A percentile compares a stretch with the other conserved stretches of the same genome.
phyloP scores from a whole-genome alignment of 2,329 filamentous ascomycete genomes.

The Hymenoscyphus infarciens region DNA sequence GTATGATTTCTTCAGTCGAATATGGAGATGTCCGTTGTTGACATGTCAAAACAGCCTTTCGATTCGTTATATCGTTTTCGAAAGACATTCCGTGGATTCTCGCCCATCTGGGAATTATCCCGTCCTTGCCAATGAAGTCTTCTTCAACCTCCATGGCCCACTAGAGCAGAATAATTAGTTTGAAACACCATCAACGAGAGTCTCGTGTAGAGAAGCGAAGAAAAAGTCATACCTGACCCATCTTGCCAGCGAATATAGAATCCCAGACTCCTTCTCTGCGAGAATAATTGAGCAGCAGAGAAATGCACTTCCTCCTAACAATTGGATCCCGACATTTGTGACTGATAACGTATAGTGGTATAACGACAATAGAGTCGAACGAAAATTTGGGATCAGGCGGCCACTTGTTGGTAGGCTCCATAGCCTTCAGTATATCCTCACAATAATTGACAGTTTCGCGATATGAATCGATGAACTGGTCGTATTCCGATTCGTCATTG shows the following conservation, averaged over 20 bases:
- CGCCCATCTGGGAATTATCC: slow-evolving; percentile 20
- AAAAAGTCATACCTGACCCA: slow-evolving; percentile 16
- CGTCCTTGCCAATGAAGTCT: slow-evolving; percentile 17
- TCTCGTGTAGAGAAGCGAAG: no score
- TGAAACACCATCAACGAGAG: neutral
- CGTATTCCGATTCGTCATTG: slow-evolving; percentile 21
- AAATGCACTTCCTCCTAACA: slow-evolving; percentile 57
- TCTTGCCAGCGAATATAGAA: slow-evolving; percentile 21
- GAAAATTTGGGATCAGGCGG: slow-evolving; percentile 42
- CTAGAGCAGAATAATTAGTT: neutral
- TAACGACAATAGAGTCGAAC: slow-evolving; percentile 59
- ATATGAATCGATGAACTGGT: slow-evolving; percentile 20
- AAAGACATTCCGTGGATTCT: slow-evolving; percentile 14
- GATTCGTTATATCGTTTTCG: neutral
- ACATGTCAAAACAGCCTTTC: slow-evolving; percentile 7
- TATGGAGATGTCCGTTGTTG: neutral
- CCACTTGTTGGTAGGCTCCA: slow-evolving; percentile 9
- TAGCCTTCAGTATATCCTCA: slow-evolving; percentile 16
- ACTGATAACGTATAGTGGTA: slow-evolving; percentile 59
- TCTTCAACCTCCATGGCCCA: slow-evolving; percentile 17
- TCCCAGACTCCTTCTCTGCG: slow-evolving; percentile 59
- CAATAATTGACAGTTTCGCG: slow-evolving; percentile 17
- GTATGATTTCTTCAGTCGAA: neutral
- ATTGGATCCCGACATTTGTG: slow-evolving; percentile 57
- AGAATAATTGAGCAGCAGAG: slow-evolving; percentile 54